Conservation (phyloP, 1,284 basidiomycete genomes). For the Rhodotorula mucilaginosa region DNA sequence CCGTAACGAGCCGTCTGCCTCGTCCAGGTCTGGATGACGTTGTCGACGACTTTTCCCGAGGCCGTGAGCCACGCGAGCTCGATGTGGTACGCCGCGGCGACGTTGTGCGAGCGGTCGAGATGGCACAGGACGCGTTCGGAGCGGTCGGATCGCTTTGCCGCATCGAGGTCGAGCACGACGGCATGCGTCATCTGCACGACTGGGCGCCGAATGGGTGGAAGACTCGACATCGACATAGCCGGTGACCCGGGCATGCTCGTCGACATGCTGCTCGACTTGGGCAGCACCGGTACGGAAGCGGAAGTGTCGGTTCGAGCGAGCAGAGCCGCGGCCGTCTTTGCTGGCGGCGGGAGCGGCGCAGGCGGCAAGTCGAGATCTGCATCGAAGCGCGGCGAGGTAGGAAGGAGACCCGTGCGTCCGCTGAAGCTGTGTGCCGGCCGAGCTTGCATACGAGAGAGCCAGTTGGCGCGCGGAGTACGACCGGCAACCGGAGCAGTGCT, state of each 20-base stretch:
- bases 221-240: neutral
- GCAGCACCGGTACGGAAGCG: neutral
- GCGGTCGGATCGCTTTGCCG: conserved; percentile 72
- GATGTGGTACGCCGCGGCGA: conserved; percentile 85
- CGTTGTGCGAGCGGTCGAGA: conserved; percentile 88
- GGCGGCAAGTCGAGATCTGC: conserved; percentile 8
- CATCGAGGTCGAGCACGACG: conserved; percentile 82
- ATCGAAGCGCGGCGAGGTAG: conserved; percentile 5
- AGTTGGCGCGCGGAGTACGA: neutral
- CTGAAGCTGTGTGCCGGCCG: neutral
- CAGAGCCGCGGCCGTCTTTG: neutral
- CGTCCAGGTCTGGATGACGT: conserved; percentile 79
- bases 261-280: neutral
- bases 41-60: conserved; percentile 92
- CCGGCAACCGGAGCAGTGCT: neutral
- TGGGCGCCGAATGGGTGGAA: neutral
- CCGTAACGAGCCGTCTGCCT: conserved; percentile 85
- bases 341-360: neutral
- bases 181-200: conserved; percentile 64
- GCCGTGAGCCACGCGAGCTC: conserved; percentile 97
- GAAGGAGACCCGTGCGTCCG: neutral
- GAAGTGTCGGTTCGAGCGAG: neutral
- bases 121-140: conserved; percentile 83
- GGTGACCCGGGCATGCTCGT: conserved; percentile 3
- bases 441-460: conserved; percentile 27